Base-by-base conservation (phyloP, 768 basidiomycete species). In the Termitomyces sp. region DNA sequence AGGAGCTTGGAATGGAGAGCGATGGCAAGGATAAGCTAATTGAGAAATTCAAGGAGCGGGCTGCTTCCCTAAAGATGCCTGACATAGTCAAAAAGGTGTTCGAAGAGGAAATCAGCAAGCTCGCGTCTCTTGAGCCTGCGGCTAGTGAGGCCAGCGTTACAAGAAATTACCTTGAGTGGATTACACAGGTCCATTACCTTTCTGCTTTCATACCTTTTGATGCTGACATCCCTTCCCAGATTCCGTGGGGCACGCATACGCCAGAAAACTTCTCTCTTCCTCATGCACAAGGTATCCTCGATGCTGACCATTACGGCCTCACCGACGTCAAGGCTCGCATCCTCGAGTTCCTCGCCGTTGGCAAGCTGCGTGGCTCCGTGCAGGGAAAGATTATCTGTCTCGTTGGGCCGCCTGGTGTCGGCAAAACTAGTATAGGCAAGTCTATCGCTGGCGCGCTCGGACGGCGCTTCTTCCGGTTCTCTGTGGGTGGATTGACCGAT, bases 331-430 rank as follows among this genome's bases (percentile, higher is more conserved):
- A 98, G 67, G 87, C 91, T 44, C 87, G 94, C 47, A 96, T 98
- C 60, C 80, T 97, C 28, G 94, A 98, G 67, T 98, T 98, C 77
- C 82, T 98, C 52, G 94, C 94, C 1, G 94, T 97, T 0, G 94
- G 94, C 19, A 96, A 95, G 68, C 81, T 96, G 0, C 85, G 94
- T 16, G 97, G 97, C 8, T 94, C 89, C 0, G 94, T 98, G 0
- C 76, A 98, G 66, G 97, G 96, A 63, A 99, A 99, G 77, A 99
- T 99, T 64, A 88, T 98, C 41, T 96, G 94, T 65, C 82, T 99
- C 23, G 92, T 89, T 39, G 97, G 97, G 16, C 97, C 97, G 10
- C 97, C 96, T 3, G 96, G 96, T 67, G 97, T 99, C 4, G 96
- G 96, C 40, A 98, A 98, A 77, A 98, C 96, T 4, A 88, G 85